Base-by-base conservation (phyloP, 2,329 filamentous ascomycete genomes). In the Ascochyta lentis region DNA sequence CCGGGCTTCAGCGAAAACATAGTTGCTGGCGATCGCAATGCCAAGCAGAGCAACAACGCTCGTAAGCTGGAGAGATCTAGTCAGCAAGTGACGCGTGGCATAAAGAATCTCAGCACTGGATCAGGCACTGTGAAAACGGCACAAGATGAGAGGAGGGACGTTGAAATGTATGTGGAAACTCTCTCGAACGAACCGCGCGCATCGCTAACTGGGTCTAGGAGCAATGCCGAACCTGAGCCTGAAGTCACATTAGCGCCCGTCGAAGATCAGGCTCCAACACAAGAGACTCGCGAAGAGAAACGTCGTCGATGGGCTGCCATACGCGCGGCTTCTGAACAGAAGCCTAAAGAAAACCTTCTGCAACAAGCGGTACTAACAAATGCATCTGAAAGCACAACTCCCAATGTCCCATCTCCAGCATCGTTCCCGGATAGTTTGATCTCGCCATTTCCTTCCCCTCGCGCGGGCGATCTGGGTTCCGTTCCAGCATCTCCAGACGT, bases 301-400 rank as follows among this genome's bases (percentile, higher is more conserved):
- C 64, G 63, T 34, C 68, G 69, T 24, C 67, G 68, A 15, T 74
- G 72, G 67, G 71, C 69, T 34, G 68, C 66, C 23, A 74, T 69
- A 47, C 67, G 69, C 44, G 64, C 60, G 41, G 66, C 64, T 33
- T 65, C 78, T 71, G 61, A 71, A 61, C 74, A 84, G 47, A 69
- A 64, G 43, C 88, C 88, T 45, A 89, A 90, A 49, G 65, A 69
- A 15, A 68, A 50, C 47, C 81, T 94, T 68, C 84, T 90, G 58
- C 86, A 94, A 60, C 88, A 93, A 77, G 89, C 89, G 55, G 80
- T 94, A 35, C 82, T 84, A 55, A 80, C 84, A 44, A 86, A 84
- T 61, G 87, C 85, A 60, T 78, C 82, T 59, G 79, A 82, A 49
- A 78, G 78, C 34, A 83, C 84, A 13, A 85, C 86, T n/a, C 80